A percentile compares a stretch with the other conserved stretches of the same genome.
phyloP scores from a whole-genome alignment of 306 rosid genomes.

The Prunus armeniaca region DNA sequence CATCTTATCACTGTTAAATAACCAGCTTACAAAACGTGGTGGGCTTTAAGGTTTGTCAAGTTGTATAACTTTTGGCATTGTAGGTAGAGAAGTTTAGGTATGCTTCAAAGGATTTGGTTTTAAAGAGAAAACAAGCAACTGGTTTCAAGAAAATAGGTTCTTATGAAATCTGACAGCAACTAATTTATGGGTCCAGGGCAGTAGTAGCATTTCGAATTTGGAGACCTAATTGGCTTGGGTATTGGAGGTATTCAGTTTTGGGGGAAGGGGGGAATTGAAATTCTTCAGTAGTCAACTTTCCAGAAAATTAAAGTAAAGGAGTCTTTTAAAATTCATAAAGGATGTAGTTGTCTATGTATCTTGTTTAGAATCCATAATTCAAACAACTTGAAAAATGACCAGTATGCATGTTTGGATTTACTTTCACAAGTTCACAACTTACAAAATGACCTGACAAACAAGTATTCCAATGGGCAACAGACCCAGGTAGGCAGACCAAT shows the following conservation, averaged over 20 bases:
- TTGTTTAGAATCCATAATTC: neutral
- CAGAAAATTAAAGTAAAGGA: neutral
- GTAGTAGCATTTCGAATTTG: neutral
- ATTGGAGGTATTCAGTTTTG: neutral
- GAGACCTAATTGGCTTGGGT: neutral
- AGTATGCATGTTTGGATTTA: neutral
- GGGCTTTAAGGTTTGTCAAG: neutral
- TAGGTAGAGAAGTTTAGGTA: neutral
- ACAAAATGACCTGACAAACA: neutral
- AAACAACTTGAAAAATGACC: neutral
- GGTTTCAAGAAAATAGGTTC: neutral
- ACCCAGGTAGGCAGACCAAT: neutral
- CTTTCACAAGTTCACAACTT: neutral
- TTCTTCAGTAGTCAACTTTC: neutral
- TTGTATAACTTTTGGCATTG: neutral
- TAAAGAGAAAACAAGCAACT: neutral
- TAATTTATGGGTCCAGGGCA: neutral
- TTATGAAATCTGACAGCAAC: neutral
- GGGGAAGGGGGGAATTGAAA: neutral
- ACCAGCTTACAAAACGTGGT: neutral
- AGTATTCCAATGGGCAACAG: neutral
- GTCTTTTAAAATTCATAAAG: neutral
- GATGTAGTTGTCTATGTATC: neutral
- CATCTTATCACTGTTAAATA: neutral
- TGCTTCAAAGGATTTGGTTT: neutral